Evolutionary conservation across 768 basidiomycete genomes (phyloP), one percentile per base, ranked within the genome.

Genomic region (Boletus huronensis): DNA sequence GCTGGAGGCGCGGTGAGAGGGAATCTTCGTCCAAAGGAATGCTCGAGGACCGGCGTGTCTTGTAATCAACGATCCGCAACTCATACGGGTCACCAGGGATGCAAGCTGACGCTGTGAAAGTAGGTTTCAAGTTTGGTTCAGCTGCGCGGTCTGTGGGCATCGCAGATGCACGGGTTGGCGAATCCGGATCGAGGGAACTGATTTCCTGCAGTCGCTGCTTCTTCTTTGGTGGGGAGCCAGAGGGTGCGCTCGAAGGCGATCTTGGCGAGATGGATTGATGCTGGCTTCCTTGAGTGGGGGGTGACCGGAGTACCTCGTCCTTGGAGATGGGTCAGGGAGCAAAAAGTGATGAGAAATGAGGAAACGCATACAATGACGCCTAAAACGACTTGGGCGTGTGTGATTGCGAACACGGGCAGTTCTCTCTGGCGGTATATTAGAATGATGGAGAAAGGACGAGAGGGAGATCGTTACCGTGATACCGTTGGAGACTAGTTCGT

Each of bases 391-490:
- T 84, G 74, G 25, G 72, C 80, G 25, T 87, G 78, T 5, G 92
- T 68, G 52, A 90, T 76, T 0, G 89, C 88, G 58, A 93, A 90
- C 2, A 95, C 85, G 4, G 90, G 90, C 49, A 94, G 77, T 70
- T 96, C 93, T 8, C 93, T 83, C 87, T 92, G 53, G 9, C 14
- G 19, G 32, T 13, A 25, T 3, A 31, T 36, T 39, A 35, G 36
- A 35, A 38, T 6, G 36, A 50, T 9, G 49, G 17, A 17, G 14
- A 43, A 29, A 14, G n/a, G 8, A 26, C 3, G 17, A 19, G 50
- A 25, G 7, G n/a, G 3, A 26, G n/a, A 19, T 25, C 49, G 69
- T 63, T 64, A 88, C 88, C 53, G 81, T 83, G 52, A 75, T 72
- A 1, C 83, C 82, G 21, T 74, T 57, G 3, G 64, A 50, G 31